These are phyloP conservation scores for Starmerella gropengiesseri DNA, from an alignment of 805 yeast species.

Conservation along the genomic window DNA sequence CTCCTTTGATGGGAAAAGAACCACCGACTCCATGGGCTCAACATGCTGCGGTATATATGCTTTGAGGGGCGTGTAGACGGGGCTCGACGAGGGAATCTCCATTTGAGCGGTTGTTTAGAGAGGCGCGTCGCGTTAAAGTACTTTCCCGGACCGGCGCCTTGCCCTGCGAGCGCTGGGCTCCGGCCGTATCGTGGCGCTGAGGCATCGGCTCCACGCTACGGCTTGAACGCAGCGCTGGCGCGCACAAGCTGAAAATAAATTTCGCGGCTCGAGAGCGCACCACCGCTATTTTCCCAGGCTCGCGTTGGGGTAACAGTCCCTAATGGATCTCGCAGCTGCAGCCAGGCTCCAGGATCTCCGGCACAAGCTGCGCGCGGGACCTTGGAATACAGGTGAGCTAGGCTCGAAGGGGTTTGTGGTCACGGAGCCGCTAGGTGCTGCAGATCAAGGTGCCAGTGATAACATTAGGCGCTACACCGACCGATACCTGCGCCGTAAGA, in stretches of 20 bases:
- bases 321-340: constrained; percentile 18
- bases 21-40: background rate
- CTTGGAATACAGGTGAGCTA: constrained; percentile 23
- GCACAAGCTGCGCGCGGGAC: constrained; percentile 18
- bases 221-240: too few relatives aligned
- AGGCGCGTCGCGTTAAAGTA: background rate
- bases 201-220: too few relatives aligned
- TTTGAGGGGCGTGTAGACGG: constrained; percentile 23
- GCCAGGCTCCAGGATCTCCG: constrained; percentile 13
- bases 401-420: constrained; percentile 18
- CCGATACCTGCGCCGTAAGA: constrained; percentile 57
- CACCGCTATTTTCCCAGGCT: background rate
- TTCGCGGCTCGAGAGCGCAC: background rate
- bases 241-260: too few relatives aligned
- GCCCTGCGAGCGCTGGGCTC: too few relatives aligned
- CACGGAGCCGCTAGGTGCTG: constrained; percentile 15
- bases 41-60: background rate
- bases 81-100: constrained; percentile 27
- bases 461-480: constrained; percentile 78
- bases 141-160: background rate
- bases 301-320: background rate
- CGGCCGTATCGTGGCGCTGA: too few relatives aligned
- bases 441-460: constrained; percentile 33
- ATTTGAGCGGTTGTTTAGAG: background rate
- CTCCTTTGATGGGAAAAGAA: background rate